Conservation (phyloP, 805 yeast species). For the Tetrapisispora arboricola region DNA sequence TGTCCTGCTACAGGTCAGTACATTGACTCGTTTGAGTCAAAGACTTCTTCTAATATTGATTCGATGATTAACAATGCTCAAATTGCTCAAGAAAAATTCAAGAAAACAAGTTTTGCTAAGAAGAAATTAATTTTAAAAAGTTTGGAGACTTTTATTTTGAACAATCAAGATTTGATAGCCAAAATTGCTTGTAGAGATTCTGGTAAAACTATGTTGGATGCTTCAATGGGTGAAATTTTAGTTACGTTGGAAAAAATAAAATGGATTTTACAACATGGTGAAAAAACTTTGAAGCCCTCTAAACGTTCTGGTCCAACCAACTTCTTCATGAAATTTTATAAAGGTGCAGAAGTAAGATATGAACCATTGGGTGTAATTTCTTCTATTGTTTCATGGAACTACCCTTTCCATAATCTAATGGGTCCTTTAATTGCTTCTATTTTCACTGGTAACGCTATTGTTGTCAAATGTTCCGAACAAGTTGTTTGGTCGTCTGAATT, state of each 20-base stretch:
- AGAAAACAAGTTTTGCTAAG: constrained; percentile 42
- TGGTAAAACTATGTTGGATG: constrained; percentile 93
- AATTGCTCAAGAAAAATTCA: constrained; percentile 29
- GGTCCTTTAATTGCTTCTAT: constrained; percentile 88
- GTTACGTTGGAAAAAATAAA: constrained; percentile 87
- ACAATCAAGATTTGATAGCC: constrained; percentile 79
- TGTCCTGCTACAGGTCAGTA: constrained; percentile 96
- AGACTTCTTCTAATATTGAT: constrained; percentile 64
- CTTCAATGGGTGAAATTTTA: constrained; percentile 91
- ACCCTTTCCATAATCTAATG: constrained; percentile 88
- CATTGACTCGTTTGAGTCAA: constrained; percentile 61
- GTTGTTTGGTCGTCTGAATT: constrained; percentile 90
- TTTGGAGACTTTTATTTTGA: constrained; percentile 57
- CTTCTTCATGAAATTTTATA: constrained; percentile 67
- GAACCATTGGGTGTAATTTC: constrained; percentile 84
- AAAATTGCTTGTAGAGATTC: constrained; percentile 93
- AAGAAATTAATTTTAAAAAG: constrained; percentile 66
- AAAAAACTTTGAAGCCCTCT: constrained; percentile 54
- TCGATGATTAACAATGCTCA: constrained; percentile 36
- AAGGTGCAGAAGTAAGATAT: constrained; percentile 86
- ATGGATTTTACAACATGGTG: constrained; percentile 86
- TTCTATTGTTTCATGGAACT: constrained; percentile 93
- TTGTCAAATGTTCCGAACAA: constrained; percentile 90
- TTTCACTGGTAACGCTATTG: constrained; percentile 84
- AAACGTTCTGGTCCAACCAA: constrained; percentile 82